Percentiles rank a stretch among this genome's conserved stretches.
Conservation (phyloP, 768 basidiomycete genomes). For the Pleurotus platypus region DNA sequence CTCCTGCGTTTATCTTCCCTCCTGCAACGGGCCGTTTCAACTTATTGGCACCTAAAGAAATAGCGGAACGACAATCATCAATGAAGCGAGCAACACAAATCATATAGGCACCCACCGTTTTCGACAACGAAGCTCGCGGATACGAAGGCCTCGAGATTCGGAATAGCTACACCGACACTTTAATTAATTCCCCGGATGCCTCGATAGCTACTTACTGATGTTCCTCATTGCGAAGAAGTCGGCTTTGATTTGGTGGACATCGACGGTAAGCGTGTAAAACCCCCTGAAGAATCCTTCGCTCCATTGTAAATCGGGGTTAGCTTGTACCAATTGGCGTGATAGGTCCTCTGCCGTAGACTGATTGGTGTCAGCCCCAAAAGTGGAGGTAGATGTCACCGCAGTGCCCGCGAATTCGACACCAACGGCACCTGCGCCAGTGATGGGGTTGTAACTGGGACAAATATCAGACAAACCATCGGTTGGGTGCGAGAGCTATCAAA, state of each 20-base stretch:
- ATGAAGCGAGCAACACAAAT: neutral
- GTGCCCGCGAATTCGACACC: conserved; percentile 64
- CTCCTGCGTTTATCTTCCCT: conserved; percentile 41
- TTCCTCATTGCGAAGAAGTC: conserved; percentile 54
- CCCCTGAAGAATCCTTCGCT: conserved; percentile 57
- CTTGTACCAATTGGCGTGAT: conserved; percentile 31
- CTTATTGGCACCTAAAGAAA: conserved; percentile 34
- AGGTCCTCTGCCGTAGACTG: conserved; percentile 35
- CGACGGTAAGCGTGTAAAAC: conserved; percentile 53
- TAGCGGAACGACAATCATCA: neutral
- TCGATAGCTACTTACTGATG: conserved; percentile 30
- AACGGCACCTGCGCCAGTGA: conserved; percentile 44
- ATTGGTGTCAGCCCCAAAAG: conserved; percentile 38
- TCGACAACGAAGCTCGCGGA: conserved; percentile 40
- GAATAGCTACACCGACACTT: neutral
- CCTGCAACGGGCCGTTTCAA: conserved; percentile 46
- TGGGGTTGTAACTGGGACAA: conserved; percentile 38
- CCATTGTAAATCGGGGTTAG: conserved; percentile 54
- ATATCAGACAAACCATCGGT: neutral
- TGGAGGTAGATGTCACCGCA: conserved; percentile 48
- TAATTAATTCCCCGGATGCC: no score
- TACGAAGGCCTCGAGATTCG: conserved; percentile 42
- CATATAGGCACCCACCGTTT: conserved; percentile 5
- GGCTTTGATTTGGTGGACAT: conserved; percentile 40
- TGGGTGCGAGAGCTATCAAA: conserved; percentile 16